A percentile compares a stretch with the other conserved stretches of the same genome.
Evolutionary conservation across 2,329 filamentous ascomycete genomes (phyloP).

Genomic region (Colletotrichum sp.): DNA sequence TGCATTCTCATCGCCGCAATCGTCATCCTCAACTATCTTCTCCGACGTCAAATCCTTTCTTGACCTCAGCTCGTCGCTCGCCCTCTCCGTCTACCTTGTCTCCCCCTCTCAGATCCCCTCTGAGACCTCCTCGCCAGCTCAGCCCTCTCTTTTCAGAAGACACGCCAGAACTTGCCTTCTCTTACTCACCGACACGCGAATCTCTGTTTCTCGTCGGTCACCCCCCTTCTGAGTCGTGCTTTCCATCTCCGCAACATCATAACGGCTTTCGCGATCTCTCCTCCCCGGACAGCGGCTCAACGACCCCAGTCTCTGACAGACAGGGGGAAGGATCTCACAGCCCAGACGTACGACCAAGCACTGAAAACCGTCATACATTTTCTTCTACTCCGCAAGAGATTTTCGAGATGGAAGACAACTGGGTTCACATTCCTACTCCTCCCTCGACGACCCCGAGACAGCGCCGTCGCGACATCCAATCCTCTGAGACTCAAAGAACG

Average conservation of each 20-base stretch:
- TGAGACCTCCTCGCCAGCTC: background rate
- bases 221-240: background rate
- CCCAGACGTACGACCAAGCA: background rate
- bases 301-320: background rate
- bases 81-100: background rate
- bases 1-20: conserved; percentile 3
- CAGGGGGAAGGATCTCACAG: background rate
- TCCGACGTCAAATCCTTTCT: background rate
- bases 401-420: background rate
- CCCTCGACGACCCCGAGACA: background rate
- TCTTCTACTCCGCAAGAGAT: background rate
- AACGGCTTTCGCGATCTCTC: background rate
- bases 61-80: background rate
- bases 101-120: background rate
- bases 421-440: background rate
- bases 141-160: background rate
- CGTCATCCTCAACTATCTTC: background rate
- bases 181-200: background rate
- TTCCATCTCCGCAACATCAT: background rate
- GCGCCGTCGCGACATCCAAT: background rate
- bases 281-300: background rate
- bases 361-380: background rate
- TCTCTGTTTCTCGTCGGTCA: background rate
- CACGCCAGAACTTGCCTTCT: background rate
- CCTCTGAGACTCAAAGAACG: background rate